Base-by-base conservation (phyloP, 768 basidiomycete species). In the Amanita phalloides region DNA sequence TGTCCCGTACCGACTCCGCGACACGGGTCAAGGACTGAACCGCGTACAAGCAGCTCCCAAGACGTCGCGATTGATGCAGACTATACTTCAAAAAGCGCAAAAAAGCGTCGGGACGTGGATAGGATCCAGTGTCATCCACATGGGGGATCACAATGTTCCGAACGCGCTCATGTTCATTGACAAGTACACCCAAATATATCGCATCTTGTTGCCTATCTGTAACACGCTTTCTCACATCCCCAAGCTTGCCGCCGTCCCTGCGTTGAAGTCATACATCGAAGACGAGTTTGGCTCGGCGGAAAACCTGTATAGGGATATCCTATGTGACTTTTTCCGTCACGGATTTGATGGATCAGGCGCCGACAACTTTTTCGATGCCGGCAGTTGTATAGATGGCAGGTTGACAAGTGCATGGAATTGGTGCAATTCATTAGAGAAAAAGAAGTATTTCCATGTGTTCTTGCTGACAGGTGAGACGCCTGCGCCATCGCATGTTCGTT, bases 381-480 rank as follows among this genome's bases (percentile, higher is more conserved):
- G 90, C 14, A 88, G 85, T 56, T 79, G 78, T 57, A 90, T 91
- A 57, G 89, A 91, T 59, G 89, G 89, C 10, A 75, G 90, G 3
- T 65, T 92, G 60, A 92, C 90, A 28, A 90, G 87, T 63, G 90
- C 90, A 3, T 92, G 90, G 90, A 90, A 92, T 62, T 92, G 90
- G 90, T 92, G 90, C 68, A 81, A 82, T 45, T 75, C 73, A 43
- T 64, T 92, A 57, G 90, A 91, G 71, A 92, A 90, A 72, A 92
- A 92, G 69, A 71, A 81, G 45, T 92, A 81, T 62, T 90, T 90
- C 71, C 81, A 77, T 5, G 69, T 89, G 20, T 91, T 91, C 64
- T 67, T 91, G 54, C 68, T 92, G 48, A 78, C 80, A 43, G 86
- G 87, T 87, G 54, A 57, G 83, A 9, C 64, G 39, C 14, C 7